Base-by-base conservation (phyloP, 352 stramenopile genomes). In the Thraustochytrium sp. region DNA sequence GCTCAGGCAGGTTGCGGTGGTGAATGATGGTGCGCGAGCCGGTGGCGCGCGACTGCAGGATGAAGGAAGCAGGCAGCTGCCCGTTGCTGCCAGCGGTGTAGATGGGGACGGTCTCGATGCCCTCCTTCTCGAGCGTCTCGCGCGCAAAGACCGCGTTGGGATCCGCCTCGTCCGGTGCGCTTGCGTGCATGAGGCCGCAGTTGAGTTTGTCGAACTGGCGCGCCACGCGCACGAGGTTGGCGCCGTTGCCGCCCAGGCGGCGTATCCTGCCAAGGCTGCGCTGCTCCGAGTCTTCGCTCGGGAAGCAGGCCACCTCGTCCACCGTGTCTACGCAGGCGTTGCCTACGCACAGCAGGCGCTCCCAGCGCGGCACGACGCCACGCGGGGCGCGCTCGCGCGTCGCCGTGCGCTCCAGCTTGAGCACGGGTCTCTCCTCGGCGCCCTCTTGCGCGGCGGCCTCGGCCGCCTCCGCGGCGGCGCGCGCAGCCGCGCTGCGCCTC, bases 21-120 rank as follows among this genome's bases (percentile, higher is more conserved):
- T 80, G 68, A 40, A 80, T 80, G 37, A 80, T 80, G 8, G 68
- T 80, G n/a, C 68, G 31, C 8, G 42, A 63, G n/a, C 68, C 59
- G 16, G 59, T 72, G 4, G 8, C 21, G 18, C 31, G 42, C 34
- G 48, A 63, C 68, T 63, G 46, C 21, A 80, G 31, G 53, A 80
- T 80, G 68, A 37, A 63, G 9, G 68, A 80, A 8, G 31, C 34
- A 13, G 68, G 68, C 11, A 80, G n/a, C 51, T 46, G 44, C 44
- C 46, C 68, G 11, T 64, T 72, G 21, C 5, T 16, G 5, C 18
- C 68, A 23, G 29, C 49, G 8, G 38, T 64, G 37, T 26, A 31
- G 13, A 80, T 26, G 18, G 26, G 31, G 18, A 80, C 44, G 8
- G 26, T 21, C 21, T 16, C 18, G 3, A 80, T 31, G n/a, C 38